A percentile compares a stretch with the other conserved stretches of the same genome.
Conservation (phyloP, 331 rosid genomes). For the Quercus phellos region DNA sequence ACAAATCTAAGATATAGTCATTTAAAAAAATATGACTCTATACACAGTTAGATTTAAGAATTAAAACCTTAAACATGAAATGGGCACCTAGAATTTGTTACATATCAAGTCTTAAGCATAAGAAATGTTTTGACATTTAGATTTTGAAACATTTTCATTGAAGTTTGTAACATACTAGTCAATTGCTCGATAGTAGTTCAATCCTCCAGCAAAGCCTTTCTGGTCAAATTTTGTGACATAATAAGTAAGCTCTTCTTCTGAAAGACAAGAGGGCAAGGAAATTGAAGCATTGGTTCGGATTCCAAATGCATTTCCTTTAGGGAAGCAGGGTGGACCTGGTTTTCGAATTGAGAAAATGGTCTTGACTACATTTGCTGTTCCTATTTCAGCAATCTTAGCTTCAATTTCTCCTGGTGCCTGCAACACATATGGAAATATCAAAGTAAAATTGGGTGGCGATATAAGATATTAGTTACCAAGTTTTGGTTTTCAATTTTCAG, state of each 20-base stretch:
- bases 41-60: too few species aligned
- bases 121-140: not conserved
- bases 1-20: too few species aligned
- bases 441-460: not conserved
- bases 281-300: conserved; percentile 1
- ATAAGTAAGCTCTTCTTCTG: conserved; percentile 25
- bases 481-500: too few species aligned
- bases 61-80: too few species aligned
- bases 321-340: conserved; percentile 24
- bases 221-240: not conserved
- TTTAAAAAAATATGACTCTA: too few species aligned
- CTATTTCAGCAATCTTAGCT: conserved; percentile 9
- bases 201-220: conserved; percentile 33
- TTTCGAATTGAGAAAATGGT: conserved; percentile 14
- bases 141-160: not conserved
- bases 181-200: conserved; percentile 43
- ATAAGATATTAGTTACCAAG: not conserved
- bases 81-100: not conserved
- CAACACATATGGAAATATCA: not conserved
- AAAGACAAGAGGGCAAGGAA: conserved; percentile 43
- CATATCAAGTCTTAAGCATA: not conserved
- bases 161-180: conserved; percentile 18
- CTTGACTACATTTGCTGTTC: not conserved
- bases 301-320: conserved; percentile 27
- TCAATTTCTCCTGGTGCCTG: conserved; percentile 39